phyloP scores from a whole-genome alignment of 257 asterid species.

The Scutellaria minor region DNA sequence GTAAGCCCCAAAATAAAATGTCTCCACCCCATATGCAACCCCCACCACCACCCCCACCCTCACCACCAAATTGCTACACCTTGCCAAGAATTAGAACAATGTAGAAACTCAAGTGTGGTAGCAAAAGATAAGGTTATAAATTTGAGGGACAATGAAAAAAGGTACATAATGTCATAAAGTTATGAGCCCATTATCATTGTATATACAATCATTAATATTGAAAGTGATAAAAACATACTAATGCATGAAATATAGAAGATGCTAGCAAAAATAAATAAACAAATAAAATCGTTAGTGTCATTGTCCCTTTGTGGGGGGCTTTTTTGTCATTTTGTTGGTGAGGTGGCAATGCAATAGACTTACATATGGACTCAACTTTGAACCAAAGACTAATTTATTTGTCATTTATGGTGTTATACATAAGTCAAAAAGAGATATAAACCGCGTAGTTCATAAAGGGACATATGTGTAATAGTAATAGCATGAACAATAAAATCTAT shows the following conservation, averaged over 20 bases:
- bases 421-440: slow-evolving; percentile 27
- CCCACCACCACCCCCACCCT: slow-evolving; percentile 3
- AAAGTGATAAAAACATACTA: slow-evolving; percentile 34
- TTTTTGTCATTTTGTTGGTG: slow-evolving; percentile 31
- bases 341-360: slow-evolving; percentile 33
- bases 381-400: slow-evolving; percentile 3
- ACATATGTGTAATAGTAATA: not conserved
- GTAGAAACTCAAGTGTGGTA: slow-evolving; percentile 37
- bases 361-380: slow-evolving; percentile 32
- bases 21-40: slow-evolving; percentile 2
- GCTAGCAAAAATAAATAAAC: not conserved
- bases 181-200: slow-evolving; percentile 37
- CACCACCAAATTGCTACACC: slow-evolving; percentile 35
- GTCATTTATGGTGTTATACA: slow-evolving; percentile 1
- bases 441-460: slow-evolving; percentile 31
- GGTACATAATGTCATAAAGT: slow-evolving; percentile 27
- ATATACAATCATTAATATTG: slow-evolving; percentile 32
- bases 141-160: slow-evolving; percentile 18
- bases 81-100: slow-evolving; percentile 38
- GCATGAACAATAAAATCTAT: not conserved
- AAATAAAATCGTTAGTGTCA: not conserved
- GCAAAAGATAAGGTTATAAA: slow-evolving; percentile 40
- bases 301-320: slow-evolving; percentile 15
- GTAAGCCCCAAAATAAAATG: slow-evolving; percentile 43
- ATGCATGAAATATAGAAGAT: slow-evolving; percentile 39